Evolutionary conservation across 257 asterid genomes (phyloP).

Genomic region (Sherardia arvensis): DNA sequence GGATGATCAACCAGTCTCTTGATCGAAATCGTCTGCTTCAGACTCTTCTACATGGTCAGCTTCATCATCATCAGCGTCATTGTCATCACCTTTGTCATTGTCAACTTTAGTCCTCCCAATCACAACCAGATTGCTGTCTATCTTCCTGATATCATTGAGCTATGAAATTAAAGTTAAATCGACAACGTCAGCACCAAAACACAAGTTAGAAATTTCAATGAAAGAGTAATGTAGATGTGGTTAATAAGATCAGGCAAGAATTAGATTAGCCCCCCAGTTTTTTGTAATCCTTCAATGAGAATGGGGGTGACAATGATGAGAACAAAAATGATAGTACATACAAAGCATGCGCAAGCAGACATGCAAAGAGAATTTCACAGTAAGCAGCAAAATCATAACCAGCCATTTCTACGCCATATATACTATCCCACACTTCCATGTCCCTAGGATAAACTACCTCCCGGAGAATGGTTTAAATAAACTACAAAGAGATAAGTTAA

Average conservation of each 20-base stretch:
- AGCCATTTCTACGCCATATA: not conserved
- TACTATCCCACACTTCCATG: not conserved
- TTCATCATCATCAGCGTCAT: conserved; percentile 87
- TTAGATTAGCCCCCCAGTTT: not conserved
- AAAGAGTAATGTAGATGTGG: not conserved
- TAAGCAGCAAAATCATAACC: not conserved
- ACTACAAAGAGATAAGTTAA: not conserved
- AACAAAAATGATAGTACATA: not conserved
- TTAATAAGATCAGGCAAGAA: not conserved
- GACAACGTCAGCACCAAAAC: not conserved
- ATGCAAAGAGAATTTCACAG: conserved; percentile 1
- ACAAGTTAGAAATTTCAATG: not conserved
- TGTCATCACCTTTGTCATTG: conserved; percentile 82
- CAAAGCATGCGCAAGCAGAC: not conserved
- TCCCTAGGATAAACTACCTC: not conserved
- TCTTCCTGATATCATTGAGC: conserved; percentile 77
- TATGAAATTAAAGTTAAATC: conserved; percentile 17
- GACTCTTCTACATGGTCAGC: conserved; percentile 88
- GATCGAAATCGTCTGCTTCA: conserved; percentile 93
- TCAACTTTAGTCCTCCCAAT: conserved; percentile 66
- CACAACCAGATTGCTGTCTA: conserved; percentile 42
- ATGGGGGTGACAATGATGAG: no score
- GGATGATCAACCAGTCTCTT: conserved; percentile 60
- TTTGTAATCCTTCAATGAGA: not conserved
- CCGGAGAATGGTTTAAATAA: not conserved